Conservation (phyloP, 495 filamentous ascomycete species). For the Xylaria grammica region DNA sequence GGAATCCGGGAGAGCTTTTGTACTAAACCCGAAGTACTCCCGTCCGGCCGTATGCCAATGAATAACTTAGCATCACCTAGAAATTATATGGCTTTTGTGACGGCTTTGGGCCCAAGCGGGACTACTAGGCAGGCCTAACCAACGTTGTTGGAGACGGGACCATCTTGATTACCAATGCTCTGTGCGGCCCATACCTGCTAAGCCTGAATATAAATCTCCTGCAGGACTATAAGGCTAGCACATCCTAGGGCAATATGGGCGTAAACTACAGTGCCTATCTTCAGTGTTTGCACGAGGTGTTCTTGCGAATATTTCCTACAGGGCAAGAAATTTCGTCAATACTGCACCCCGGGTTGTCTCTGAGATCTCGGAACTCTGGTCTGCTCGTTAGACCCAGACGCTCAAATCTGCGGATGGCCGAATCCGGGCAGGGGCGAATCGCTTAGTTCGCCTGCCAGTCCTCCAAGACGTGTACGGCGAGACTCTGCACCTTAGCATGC, state of each 20-base stretch:
- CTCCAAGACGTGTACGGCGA: constrained; percentile 43
- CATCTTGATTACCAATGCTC: constrained; percentile 31
- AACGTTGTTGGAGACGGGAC: constrained; percentile 34
- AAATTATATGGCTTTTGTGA: constrained; percentile 23
- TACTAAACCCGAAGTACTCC: constrained; percentile 28
- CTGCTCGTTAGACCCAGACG: constrained; percentile 22
- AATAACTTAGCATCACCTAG: constrained; percentile 22
- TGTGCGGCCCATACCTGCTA: constrained; percentile 39
- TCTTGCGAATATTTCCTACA: constrained; percentile 13
- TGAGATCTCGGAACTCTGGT: constrained; percentile 30
- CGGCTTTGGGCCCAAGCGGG: constrained; percentile 25
- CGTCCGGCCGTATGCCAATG: too few species aligned
- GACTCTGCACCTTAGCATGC: constrained; percentile 37
- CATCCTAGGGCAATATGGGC: constrained; percentile 30
- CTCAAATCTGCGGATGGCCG: constrained; percentile 24
- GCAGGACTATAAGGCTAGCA: constrained; percentile 31
- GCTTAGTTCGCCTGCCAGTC: constrained; percentile 31
- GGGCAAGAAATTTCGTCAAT: constrained; percentile 26
- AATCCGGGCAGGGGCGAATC: constrained; percentile 28
- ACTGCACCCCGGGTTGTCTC: constrained; percentile 28
- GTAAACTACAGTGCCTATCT: constrained; percentile 1
- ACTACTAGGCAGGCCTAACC: constrained; percentile 32
- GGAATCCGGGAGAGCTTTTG: constrained; percentile 31
- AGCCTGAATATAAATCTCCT: constrained; percentile 32
- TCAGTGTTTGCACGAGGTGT: background rate